Percentiles rank a stretch among this genome's conserved stretches.
phyloP scores from a whole-genome alignment of 23 red algal species.

The Gracilaria gracilis region DNA sequence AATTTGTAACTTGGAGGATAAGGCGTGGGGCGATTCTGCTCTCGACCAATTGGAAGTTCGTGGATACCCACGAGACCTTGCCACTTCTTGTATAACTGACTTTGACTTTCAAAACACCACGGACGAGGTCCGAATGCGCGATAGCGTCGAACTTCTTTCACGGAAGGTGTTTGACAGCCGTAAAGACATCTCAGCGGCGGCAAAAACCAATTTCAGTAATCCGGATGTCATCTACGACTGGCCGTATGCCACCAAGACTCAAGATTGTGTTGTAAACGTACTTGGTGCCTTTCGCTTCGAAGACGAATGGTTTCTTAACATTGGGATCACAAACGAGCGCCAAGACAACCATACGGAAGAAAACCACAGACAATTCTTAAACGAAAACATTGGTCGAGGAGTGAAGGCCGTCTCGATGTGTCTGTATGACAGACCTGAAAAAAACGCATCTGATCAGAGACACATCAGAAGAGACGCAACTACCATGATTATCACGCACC shows the following conservation, averaged over 20 bases:
- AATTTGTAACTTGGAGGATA: slow-evolving; percentile 23
- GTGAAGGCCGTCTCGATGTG: neutral
- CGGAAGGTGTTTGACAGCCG: neutral
- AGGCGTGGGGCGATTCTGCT: neutral
- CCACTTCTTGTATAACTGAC: neutral
- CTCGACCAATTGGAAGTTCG: neutral
- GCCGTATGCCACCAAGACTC: neutral
- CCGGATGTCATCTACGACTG: slow-evolving; percentile 8
- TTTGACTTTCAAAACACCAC: neutral
- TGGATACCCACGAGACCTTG: neutral
- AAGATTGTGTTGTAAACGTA: slow-evolving; percentile 14
- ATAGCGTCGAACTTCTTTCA: neutral
- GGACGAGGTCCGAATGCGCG: neutral
- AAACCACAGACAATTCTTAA: neutral
- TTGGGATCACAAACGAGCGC: slow-evolving; percentile 11
- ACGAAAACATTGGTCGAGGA: slow-evolving; percentile 21
- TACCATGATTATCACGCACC: slow-evolving; percentile 6
- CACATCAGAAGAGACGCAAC: neutral
- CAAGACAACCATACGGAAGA: neutral
- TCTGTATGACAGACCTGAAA: neutral
- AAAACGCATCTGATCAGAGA: neutral
- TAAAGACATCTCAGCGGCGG: neutral
- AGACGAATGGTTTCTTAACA: neutral
- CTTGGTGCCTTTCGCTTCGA: slow-evolving; percentile 12
- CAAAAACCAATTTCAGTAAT: slow-evolving; percentile 3